These are phyloP conservation scores for Orobanche coerulescens DNA, from an alignment of 257 asterid genomes.

Conservation along the genomic window DNA sequence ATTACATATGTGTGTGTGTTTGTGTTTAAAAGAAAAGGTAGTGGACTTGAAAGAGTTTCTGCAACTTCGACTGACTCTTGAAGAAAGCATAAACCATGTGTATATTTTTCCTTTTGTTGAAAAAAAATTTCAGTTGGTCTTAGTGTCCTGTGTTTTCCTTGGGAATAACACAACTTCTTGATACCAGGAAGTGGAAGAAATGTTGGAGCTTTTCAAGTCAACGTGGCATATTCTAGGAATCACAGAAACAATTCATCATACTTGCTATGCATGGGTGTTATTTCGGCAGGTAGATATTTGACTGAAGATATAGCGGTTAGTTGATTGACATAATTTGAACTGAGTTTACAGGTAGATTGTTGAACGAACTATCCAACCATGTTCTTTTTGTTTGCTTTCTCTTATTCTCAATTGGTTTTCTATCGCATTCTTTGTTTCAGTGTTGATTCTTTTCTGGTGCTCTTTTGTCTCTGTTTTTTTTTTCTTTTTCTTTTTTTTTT, in stretches of 20 bases:
- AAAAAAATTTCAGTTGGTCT: not conserved
- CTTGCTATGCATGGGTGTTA: slow-evolving; percentile 92
- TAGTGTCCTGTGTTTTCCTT: slow-evolving; percentile 14
- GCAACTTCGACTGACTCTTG: too few species aligned
- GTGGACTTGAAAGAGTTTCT: too few species aligned
- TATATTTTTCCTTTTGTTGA: not conserved
- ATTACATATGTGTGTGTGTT: too few species aligned
- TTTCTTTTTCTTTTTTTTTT: not conserved
- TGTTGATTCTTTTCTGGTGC: not conserved
- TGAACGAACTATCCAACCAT: too few species aligned
- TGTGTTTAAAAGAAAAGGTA: too few species aligned
- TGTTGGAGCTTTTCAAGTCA: slow-evolving; percentile 92
- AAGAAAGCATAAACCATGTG: not conserved
- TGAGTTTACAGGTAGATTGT: too few species aligned
- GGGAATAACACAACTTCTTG: slow-evolving; percentile 18
- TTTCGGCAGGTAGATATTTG: slow-evolving; percentile 93
- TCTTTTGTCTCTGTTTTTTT: not conserved
- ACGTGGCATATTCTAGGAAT: slow-evolving; percentile 93
- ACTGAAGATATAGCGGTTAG: slow-evolving; percentile 19
- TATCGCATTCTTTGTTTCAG: not conserved
- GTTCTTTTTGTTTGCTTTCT: not conserved
- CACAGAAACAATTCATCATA: slow-evolving; percentile 84
- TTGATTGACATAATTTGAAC: slow-evolving; percentile 2
- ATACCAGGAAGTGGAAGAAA: slow-evolving; percentile 94
- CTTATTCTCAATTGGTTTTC: not conserved